Evolutionary conservation across 306 rosid species (phyloP), one percentile per base, ranked within the genome.

Genomic region (Ceratonia siliqua): DNA sequence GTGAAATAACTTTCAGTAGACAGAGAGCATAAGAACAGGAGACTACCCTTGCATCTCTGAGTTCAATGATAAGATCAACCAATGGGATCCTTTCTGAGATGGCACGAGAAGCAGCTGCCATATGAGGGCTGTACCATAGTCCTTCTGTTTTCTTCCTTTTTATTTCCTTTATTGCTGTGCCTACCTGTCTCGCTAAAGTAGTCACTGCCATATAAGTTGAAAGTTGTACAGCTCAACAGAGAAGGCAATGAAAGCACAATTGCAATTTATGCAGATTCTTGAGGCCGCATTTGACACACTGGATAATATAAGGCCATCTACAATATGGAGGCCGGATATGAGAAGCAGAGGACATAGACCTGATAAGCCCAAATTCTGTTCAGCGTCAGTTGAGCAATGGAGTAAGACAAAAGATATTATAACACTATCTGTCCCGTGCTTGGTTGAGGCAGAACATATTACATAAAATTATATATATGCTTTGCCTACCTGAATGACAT

Each of bases 41-140:
- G 49, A 15, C 3, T 70, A 91, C 96, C 92, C 92, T 84, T 53
- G 98, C 97, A 55, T 94, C 98, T 84, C 91, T 76, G 79, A 91
- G 84, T 58, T 94, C 87, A 6, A 91, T 82, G 13, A 89, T 62
- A 21, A 94, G 78, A 88, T 91, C 96, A 5, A 85, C 94, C 78
- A 88, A 52, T 0, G 89, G 89, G 42, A 91, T 65, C 25, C 97
- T 89, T 57, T 89, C 84, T 2, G 80, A 49, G 35, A 91, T 80
- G 80, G 98, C 98, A 14, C 75, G 81, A 65, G 89, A 85, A 45
- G 92, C 95, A 13, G 98, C 93, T 18, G 82, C 89, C 97, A 87
- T 85, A 39, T 86, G 83, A 76, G 91, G 81, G 61, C 50, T 80
- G 71, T 82, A 80, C 94, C 97, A 89, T 61, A 54, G 76, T 20